Percentiles rank a stretch among this genome's conserved stretches.
These are phyloP conservation scores for Mycena maculata DNA, from an alignment of 768 basidiomycete species.

Conservation along the genomic window DNA sequence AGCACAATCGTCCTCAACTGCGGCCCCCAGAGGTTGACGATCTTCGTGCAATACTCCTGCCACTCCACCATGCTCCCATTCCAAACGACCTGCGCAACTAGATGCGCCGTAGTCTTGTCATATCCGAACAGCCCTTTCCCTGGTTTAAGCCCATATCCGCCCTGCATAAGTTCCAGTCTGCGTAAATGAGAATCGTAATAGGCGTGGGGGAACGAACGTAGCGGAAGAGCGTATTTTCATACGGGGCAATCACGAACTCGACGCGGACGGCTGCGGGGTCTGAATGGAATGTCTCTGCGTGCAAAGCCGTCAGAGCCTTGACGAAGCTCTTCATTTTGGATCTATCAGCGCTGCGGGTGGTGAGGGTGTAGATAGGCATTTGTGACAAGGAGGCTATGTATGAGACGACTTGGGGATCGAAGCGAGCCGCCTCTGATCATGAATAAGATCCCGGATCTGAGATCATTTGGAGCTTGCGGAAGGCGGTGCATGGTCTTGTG, in stretches of 20 bases:
- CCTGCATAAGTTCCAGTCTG: background rate
- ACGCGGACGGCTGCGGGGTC: conserved; percentile 17
- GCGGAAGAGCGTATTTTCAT: background rate
- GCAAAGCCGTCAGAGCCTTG: conserved; percentile 14
- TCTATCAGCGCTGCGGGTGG: background rate
- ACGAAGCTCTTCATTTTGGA: background rate
- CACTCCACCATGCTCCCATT: conserved; percentile 11
- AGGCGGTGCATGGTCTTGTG: no score
- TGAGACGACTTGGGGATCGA: background rate
- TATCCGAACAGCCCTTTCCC: conserved; percentile 1
- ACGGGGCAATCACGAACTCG: conserved; percentile 9
- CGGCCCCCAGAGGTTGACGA: conserved; percentile 13
- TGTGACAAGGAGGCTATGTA: background rate
- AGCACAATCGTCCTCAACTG: conserved; percentile 13
- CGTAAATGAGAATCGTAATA: background rate
- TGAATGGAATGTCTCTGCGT: conserved; percentile 16
- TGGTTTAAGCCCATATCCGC: conserved; percentile 15
- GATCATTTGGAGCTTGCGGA: no score
- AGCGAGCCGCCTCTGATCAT: conserved; percentile 5
- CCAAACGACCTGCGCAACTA: conserved; percentile 16
- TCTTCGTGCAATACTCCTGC: conserved; percentile 17
- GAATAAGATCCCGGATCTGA: no score
- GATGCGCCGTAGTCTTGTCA: conserved; percentile 9
- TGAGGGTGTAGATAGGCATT: conserved; percentile 19
- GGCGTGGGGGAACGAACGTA: background rate